Evolutionary conservation across 2,329 filamentous ascomycete species (phyloP), one percentile per base, ranked within the genome.

Genomic region (Chaetomiaceae sp.): DNA sequence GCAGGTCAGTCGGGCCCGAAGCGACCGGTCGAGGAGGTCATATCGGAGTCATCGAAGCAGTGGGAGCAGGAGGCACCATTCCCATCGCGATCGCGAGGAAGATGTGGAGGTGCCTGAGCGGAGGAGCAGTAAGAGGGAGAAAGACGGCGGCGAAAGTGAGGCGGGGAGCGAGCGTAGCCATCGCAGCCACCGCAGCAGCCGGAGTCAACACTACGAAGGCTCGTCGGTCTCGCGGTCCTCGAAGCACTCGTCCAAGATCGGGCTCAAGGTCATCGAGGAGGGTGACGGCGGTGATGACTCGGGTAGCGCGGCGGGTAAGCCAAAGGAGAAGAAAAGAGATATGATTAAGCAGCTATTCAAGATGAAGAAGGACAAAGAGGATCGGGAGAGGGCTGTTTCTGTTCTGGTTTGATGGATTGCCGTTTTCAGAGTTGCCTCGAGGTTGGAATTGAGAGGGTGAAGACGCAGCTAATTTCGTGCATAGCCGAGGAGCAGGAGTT

Each of bases 301-400:
- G 71, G 43, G 69, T 72, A n/a, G 50, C 70, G 27, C 37, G 18
- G 71, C 74, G 2, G 57, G 78, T n/a, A 67, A 73, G 36, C 72
- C 75, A 9, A 72, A 71, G 56, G 72, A 76, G 59, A 70, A 71
- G 56, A 75, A 72, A 61, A 67, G 63, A 36, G 81, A 75, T 62
- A 79, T 82, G 78, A 73, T 84, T 57, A 82, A 81, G 70, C 68
- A 73, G 2, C 58, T 83, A 53, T 82, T 84, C 64, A 79, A 77
- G 71, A 77, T 72, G 68, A 81, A 78, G 68, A 78, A 77, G 66
- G 71, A 75, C 20, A 71, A 67, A 62, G 73, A 74, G 33, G 69
- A 71, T 51, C 67, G 67, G 43, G 64, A 66, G 30, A 64, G 58
- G 32, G 65, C 51, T 8, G 33, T 50, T 30, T 60, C 59, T 13